These are phyloP conservation scores for Pelargonium cotyledonis DNA, from an alignment of 441 rosid genomes.

Conservation along the genomic window DNA sequence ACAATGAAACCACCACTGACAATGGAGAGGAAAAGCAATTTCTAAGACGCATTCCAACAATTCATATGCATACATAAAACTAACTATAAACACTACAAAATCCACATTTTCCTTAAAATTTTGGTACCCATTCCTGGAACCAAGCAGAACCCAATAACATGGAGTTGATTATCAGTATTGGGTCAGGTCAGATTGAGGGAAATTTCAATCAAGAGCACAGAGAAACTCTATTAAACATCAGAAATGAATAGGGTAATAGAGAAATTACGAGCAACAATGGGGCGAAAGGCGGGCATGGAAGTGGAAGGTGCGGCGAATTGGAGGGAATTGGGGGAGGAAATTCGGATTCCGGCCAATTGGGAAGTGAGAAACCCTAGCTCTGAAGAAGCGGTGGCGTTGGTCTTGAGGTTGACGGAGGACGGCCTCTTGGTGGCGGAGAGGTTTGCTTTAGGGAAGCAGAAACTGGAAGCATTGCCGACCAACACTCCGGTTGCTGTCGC, in stretches of 20 bases:
- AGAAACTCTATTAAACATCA: too few species aligned
- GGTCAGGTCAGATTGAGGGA: too few species aligned
- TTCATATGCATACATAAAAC: too few species aligned
- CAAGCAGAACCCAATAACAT: too few species aligned
- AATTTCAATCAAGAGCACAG: not conserved
- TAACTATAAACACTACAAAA: too few species aligned
- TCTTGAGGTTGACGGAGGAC: constrained; percentile 12
- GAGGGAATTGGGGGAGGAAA: constrained; percentile 28
- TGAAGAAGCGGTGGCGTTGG: constrained; percentile 8
- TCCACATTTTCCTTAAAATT: too few species aligned
- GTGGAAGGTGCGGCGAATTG: constrained; percentile 12
- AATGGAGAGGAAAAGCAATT: too few species aligned
- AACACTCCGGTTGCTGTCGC: constrained; percentile 42
- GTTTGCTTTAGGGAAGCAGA: constrained; percentile 19
- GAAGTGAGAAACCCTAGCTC: constrained; percentile 56
- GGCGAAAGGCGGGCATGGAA: constrained; percentile 48
- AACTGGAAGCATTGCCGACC: constrained; percentile 27
- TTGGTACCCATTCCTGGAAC: too few species aligned
- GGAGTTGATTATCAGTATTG: too few species aligned
- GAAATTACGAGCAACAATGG: constrained; percentile 56
- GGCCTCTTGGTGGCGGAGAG: not conserved
- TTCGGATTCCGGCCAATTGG: constrained; percentile 58
- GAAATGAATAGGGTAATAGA: not conserved
- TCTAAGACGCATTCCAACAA: too few species aligned
- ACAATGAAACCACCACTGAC: too few species aligned